Evolutionary conservation across 345 rosid genomes (phyloP), one percentile per base, ranked within the genome.

Genomic region (Eucalyptus regnans): DNA sequence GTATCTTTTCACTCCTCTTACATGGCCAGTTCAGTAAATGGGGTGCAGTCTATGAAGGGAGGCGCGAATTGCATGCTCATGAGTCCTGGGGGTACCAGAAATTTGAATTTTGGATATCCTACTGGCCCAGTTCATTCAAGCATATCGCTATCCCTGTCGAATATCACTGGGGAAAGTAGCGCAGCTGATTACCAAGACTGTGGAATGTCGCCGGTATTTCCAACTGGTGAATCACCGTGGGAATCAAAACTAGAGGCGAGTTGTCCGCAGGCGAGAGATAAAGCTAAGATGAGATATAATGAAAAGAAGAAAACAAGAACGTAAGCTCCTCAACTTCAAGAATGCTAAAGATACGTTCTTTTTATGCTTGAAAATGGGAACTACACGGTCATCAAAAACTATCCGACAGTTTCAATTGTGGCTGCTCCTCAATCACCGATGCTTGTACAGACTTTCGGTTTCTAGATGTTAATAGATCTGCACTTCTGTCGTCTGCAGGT

Each of bases 281-380:
- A 92, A 86, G 99, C 99, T 37, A 96, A 96, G 94, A 92, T 96
- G 93, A 93, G 99, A 92, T 95, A 97, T 94, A 93, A 92, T 5
- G 98, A 96, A 90, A 95, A 96, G 92, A 97, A 95, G 94, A 92
- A 94, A 90, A 95, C 95, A 37, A 88, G 98, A 88, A 89, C 68
- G 99, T 96, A 93, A 33, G 94, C 88, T 62, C 62, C 86, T 68
- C 41, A 80, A 60, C 60, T 87, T 86, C n/a, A 50, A 41, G 81
- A 41, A 76, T 3, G 14, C 10, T 68, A 68, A 9, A 18, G 37
- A 20, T 4, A 10, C 5, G 46, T 37, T 37, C 48, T 10, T 37
- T 12, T 20, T 10, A 37, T 76, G 83, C 83, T 76, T 76, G 22
- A 76, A 76, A 20, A 10, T 76, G 83, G 46, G 46, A 76, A 37